phyloP scores from a whole-genome alignment of 164 flowering plant genomes.

The Magnolia officinalis region DNA sequence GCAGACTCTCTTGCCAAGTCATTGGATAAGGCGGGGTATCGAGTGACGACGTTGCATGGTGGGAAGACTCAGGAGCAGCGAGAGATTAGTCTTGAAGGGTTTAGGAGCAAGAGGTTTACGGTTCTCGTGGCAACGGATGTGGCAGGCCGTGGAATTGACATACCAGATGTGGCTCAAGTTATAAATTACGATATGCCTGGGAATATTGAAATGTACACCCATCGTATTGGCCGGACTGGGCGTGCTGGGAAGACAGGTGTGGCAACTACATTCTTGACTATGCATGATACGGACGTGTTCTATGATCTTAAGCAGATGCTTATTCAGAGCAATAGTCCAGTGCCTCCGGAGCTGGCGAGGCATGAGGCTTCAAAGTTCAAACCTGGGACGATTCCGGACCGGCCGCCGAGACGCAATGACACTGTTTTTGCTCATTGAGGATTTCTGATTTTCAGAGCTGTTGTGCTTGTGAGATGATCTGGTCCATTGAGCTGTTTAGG shows the following conservation, averaged over 20 bases:
- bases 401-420: constrained; percentile 87
- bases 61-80: constrained; percentile 92
- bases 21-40: constrained; percentile 67
- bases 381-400: constrained; percentile 78
- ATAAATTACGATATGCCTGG: constrained; percentile 86
- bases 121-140: constrained; percentile 97
- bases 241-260: constrained; percentile 95
- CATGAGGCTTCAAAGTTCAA: constrained; percentile 92
- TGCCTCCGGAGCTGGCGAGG: constrained; percentile 85
- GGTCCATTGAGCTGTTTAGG: background rate
- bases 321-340: constrained; percentile 73
- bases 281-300: constrained; percentile 78
- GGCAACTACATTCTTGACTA: constrained; percentile 84
- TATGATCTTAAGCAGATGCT: constrained; percentile 96
- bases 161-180: constrained; percentile 89
- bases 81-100: constrained; percentile 90
- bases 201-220: constrained; percentile 77
- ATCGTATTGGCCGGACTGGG: constrained; percentile 92
- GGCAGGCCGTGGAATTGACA: constrained; percentile 94
- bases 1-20: constrained; percentile 64
- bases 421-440: constrained; percentile 73
- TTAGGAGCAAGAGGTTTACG: constrained; percentile 74
- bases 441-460: background rate
- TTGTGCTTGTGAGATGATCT: background rate
- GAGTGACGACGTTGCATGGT: constrained; percentile 86